These are phyloP conservation scores for Schizophyllum amplum DNA, from an alignment of 1,284 basidiomycete genomes.

Conservation along the genomic window DNA sequence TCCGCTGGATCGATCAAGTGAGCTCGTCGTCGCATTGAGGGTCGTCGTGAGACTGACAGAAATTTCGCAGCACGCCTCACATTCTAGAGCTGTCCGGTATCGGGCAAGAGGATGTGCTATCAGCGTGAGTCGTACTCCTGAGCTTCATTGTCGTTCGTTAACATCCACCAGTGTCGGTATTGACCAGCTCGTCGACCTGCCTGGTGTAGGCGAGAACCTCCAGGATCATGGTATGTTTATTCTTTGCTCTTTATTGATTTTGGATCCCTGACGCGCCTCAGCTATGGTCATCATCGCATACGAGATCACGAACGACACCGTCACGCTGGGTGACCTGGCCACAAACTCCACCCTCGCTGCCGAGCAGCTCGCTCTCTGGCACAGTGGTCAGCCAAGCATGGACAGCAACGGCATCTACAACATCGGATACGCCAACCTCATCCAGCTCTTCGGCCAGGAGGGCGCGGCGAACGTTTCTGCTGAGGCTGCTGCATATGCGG, in stretches of 20 bases:
- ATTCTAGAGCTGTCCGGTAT: conserved; percentile 11
- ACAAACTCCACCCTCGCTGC: not conserved
- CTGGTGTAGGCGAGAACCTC: not conserved
- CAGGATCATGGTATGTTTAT: not conserved
- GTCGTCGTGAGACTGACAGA: not conserved
- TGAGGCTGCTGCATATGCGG: not conserved
- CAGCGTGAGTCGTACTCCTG: not conserved
- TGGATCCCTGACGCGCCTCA: not conserved
- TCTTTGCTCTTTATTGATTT: not conserved
- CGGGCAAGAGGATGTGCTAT: not conserved
- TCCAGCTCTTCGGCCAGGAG: not conserved
- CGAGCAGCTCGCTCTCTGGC: not conserved
- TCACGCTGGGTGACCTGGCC: not conserved
- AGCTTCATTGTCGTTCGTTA: not conserved
- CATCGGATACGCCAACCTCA: not conserved
- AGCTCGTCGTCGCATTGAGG: not conserved
- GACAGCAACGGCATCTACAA: not conserved
- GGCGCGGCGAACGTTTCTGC: not conserved
- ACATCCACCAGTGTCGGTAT: not conserved
- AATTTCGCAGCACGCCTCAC: conserved; percentile 5
- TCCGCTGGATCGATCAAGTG: conserved; percentile 4
- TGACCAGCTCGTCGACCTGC: not conserved
- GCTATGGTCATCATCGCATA: not conserved
- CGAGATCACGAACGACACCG: not conserved
- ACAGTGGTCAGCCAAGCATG: not conserved